Evolutionary conservation across 768 basidiomycete genomes (phyloP).

Genomic region (Mycena leptocephala): DNA sequence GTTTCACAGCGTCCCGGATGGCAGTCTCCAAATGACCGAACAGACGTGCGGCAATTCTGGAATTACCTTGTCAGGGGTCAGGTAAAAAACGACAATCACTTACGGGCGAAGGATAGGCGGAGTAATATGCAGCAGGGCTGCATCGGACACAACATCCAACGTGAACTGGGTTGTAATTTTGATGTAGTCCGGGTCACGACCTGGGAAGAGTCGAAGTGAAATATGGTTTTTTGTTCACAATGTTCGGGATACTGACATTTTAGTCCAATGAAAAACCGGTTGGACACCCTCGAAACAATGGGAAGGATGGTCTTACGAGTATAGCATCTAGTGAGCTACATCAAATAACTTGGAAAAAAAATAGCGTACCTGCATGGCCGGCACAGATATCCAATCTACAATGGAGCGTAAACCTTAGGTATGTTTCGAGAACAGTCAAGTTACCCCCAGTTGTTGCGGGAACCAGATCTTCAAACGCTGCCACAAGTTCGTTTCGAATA

Average conservation of each 20-base stretch:
- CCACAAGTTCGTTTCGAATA: constrained; percentile 61
- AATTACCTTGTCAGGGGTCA: neutral
- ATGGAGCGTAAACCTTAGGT: neutral
- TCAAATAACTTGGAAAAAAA: neutral
- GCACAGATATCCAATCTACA: constrained; percentile 28
- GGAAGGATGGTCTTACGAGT: constrained; percentile 4
- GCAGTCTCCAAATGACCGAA: constrained; percentile 18
- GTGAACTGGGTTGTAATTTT: constrained; percentile 19
- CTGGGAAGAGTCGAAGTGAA: neutral
- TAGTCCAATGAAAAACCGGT: constrained; percentile 27
- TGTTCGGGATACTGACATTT: constrained; percentile 3
- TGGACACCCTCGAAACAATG: constrained; percentile 26
- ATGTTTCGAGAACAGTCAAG: neutral
- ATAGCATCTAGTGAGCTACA: neutral
- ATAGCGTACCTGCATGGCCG: constrained; percentile 25
- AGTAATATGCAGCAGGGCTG: neutral
- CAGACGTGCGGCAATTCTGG: constrained; percentile 18
- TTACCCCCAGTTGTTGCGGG: constrained; percentile 46
- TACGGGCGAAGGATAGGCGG: constrained; percentile 30
- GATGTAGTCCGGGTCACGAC: constrained; percentile 33
- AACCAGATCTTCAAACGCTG: constrained; percentile 59
- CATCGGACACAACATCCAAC: constrained; percentile 7
- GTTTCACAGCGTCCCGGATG: neutral
- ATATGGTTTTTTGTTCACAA: no score
- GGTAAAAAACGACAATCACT: neutral